phyloP scores from a whole-genome alignment of 108 stramenopile genomes.

The Schizochytrium sp. region DNA sequence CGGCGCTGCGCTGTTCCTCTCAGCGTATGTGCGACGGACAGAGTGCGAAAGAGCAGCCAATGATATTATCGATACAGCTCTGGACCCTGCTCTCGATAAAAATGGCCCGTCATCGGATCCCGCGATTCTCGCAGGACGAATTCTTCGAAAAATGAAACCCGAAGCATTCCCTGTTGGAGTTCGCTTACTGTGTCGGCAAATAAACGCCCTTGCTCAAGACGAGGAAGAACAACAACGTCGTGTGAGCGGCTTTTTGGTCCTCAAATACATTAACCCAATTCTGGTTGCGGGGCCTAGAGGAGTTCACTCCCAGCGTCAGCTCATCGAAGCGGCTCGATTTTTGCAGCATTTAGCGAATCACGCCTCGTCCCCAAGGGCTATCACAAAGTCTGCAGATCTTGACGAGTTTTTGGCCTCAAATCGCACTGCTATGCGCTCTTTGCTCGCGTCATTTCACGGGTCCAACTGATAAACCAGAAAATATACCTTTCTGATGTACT shows the following conservation, averaged over 20 bases:
- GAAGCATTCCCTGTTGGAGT: background rate
- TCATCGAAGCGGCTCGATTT: constrained; percentile 39
- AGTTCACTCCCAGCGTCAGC: background rate
- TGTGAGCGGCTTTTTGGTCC: background rate
- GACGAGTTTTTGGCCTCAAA: background rate
- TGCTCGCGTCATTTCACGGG: too few species aligned
- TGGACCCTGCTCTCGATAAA: background rate
- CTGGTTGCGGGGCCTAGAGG: background rate
- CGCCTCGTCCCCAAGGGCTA: background rate
- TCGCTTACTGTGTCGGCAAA: background rate
- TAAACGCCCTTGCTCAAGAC: background rate
- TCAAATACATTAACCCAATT: background rate
- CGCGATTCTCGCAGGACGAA: background rate
- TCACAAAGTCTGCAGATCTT: background rate
- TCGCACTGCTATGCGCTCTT: background rate
- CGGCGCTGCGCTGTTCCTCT: background rate
- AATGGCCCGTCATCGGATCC: constrained; percentile 20
- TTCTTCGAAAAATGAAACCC: constrained; percentile 8
- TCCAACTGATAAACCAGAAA: too few species aligned
- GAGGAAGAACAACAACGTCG: background rate
- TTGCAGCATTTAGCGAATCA: constrained; percentile 43
- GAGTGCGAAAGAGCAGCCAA: background rate
- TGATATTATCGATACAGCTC: background rate
- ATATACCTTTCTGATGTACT: too few species aligned
- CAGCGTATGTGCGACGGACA: background rate